Evolutionary conservation across 2,329 filamentous ascomycete genomes (phyloP).

Genomic region (Fusarium sp.): DNA sequence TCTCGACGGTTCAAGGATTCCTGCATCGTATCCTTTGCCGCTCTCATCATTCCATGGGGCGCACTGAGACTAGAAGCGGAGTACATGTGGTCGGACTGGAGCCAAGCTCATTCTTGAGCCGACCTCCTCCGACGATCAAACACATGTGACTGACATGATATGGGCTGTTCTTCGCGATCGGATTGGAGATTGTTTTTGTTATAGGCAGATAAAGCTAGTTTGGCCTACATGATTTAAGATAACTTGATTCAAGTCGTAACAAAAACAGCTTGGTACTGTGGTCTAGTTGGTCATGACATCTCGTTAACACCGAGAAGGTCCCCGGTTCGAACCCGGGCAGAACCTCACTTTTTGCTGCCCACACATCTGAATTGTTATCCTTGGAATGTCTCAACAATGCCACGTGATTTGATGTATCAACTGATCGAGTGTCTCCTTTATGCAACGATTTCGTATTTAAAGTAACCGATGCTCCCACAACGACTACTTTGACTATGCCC

Average conservation of each 20-base stretch:
- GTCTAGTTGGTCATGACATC: neutral
- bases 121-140: neutral
- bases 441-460: too few relatives aligned
- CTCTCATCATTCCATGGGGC: neutral
- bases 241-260: neutral
- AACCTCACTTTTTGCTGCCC: neutral
- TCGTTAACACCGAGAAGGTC: neutral
- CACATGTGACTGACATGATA: rapidly evolving
- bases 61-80: neutral
- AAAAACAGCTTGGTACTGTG: neutral
- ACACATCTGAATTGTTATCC: too few relatives aligned
- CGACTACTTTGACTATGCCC: too few relatives aligned
- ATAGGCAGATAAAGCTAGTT: too few relatives aligned
- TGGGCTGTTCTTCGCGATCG: neutral
- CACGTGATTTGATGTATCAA: too few relatives aligned
- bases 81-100: too few relatives aligned
- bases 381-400: too few relatives aligned
- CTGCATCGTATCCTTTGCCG: neutral
- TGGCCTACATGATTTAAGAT: rapidly evolving
- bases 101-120: too few relatives aligned
- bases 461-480: too few relatives aligned
- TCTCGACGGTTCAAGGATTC: rapidly evolving
- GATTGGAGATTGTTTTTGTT: neutral
- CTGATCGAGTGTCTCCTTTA: too few relatives aligned
- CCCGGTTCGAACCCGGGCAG: neutral